phyloP scores from a whole-genome alignment of 208 protist species.

The Zelonia costaricensis region DNA sequence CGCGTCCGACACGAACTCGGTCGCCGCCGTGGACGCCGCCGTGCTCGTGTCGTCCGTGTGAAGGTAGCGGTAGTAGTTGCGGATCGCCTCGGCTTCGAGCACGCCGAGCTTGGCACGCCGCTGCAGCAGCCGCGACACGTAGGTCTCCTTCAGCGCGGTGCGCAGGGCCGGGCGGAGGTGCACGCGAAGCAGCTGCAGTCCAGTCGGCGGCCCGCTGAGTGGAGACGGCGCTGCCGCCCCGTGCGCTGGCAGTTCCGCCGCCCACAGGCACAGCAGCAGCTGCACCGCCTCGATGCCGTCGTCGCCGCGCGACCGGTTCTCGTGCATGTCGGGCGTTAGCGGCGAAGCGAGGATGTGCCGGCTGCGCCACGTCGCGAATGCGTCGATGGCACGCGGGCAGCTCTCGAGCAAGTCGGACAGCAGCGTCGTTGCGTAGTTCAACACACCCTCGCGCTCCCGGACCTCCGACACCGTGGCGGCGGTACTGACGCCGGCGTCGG shows the following conservation, averaged over 20 bases:
- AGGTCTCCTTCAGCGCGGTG: constrained; percentile 31
- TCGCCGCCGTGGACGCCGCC: background rate
- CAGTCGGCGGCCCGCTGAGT: constrained; percentile 1
- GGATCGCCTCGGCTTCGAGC: constrained; percentile 26
- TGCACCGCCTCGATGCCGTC: constrained; percentile 29
- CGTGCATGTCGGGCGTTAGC: constrained; percentile 27
- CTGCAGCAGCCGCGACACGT: constrained; percentile 37
- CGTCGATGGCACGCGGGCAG: constrained; percentile 40
- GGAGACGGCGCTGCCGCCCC: background rate
- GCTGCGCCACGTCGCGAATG: constrained; percentile 60
- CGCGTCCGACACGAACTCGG: constrained; percentile 7
- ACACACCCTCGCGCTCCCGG: constrained; percentile 20
- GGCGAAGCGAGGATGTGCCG: constrained; percentile 27
- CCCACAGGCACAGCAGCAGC: constrained; percentile 40
- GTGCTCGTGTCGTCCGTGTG: background rate
- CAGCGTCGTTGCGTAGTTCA: constrained; percentile 53
- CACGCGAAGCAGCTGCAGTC: constrained; percentile 36
- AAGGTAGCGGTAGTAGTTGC: constrained; percentile 34
- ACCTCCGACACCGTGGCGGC: background rate
- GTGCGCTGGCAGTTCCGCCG: constrained; percentile 8
- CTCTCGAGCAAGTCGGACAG: constrained; percentile 65
- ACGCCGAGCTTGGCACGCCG: constrained; percentile 20
- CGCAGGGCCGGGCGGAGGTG: constrained; percentile 25
- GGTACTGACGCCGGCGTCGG: background rate
- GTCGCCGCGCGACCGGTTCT: background rate